Percentiles rank a stretch among this genome's conserved stretches.
These are phyloP conservation scores for Phanerodontia chrysosporium DNA, from an alignment of 768 basidiomycete species.

Conservation along the genomic window DNA sequence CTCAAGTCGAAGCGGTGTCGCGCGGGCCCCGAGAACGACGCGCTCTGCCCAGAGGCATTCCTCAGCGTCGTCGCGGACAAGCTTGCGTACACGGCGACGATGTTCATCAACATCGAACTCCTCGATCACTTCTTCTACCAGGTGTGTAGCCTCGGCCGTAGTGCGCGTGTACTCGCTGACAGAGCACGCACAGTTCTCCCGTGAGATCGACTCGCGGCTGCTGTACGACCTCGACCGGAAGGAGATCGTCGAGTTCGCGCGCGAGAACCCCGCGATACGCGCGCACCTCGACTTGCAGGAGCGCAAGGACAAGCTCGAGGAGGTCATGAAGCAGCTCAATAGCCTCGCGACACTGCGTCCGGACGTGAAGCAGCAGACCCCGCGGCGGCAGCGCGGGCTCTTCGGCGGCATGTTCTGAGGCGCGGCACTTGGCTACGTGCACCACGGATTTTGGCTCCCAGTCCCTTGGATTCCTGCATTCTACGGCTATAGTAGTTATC, in stretches of 20 bases:
- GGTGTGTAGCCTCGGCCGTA: slow-evolving; percentile 38
- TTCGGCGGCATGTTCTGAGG: slow-evolving; percentile 71
- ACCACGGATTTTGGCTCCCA: background rate
- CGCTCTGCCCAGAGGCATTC: slow-evolving; percentile 95
- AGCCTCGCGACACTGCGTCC: slow-evolving; percentile 84
- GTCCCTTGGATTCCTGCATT: background rate
- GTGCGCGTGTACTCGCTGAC: background rate
- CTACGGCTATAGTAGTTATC: background rate
- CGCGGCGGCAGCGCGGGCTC: slow-evolving; percentile 71
- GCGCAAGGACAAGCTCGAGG: slow-evolving; percentile 95
- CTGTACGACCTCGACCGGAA: slow-evolving; percentile 89
- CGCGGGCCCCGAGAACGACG: slow-evolving; percentile 81
- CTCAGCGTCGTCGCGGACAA: slow-evolving; percentile 96
- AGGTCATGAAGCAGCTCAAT: slow-evolving; percentile 96
- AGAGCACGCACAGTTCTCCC: slow-evolving; percentile 77
- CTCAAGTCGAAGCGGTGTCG: slow-evolving; percentile 88
- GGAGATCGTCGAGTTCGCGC: slow-evolving; percentile 88
- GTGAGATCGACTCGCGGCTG: slow-evolving; percentile 92
- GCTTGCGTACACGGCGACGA: slow-evolving; percentile 89
- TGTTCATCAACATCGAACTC: slow-evolving; percentile 99
- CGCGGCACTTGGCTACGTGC: background rate
- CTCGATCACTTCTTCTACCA: slow-evolving; percentile 99
- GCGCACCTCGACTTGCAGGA: slow-evolving; percentile 92
- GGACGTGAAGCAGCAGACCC: slow-evolving; percentile 63
- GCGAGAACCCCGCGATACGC: slow-evolving; percentile 89